Evolutionary conservation across 805 yeast genomes (phyloP), one percentile per base, ranked within the genome.

Genomic region (Yarrowia keelungensis): DNA sequence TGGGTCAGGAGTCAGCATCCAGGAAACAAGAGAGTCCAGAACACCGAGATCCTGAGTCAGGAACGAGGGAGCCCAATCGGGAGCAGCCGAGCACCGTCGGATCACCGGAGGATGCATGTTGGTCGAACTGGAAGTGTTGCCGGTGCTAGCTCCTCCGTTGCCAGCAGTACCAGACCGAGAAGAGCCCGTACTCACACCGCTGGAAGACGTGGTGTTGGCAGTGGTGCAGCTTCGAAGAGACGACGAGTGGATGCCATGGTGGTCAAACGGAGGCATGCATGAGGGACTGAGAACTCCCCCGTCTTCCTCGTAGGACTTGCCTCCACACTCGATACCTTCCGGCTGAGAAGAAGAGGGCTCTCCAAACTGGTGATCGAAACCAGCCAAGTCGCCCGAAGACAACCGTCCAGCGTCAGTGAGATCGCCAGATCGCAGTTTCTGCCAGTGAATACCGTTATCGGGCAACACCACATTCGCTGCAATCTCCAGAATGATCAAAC

Each of bases 361-460:
- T 35, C 65, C 51, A 42, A 56, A 56, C 64, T 41, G 64, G 5
- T 61, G 54, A 12, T 62, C 67, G 15, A 65, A 53, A 19, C 50
- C 50, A 51, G 61, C 61, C 41, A 89, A 79, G 71, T 90, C 94
- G 26, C 89, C 88, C 2, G 91, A 87, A 56, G 80, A 76, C 70
- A 93, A 81, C 73, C 87, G 86, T 0, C 98, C 98, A 0, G 98
- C 98, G 77, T 95, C 99, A 16, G 96, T 88, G 72, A 95, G 81
- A 77, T 95, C 99, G 0, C 98, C 99, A 50, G 97, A 90, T 72
- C 99, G 84, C 70, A 95, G 81, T 77, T 93, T 92, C 73, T 96
- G 96, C 99, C 99, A 95, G 39, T 96, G 93, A 14, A 91, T 85
- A 7, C 99, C 99, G 76, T 95, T 93, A 73, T 94, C 98, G 1